Base-by-base conservation (phyloP, 140 eudicot genomes). In the Stevia rebaudiana region DNA sequence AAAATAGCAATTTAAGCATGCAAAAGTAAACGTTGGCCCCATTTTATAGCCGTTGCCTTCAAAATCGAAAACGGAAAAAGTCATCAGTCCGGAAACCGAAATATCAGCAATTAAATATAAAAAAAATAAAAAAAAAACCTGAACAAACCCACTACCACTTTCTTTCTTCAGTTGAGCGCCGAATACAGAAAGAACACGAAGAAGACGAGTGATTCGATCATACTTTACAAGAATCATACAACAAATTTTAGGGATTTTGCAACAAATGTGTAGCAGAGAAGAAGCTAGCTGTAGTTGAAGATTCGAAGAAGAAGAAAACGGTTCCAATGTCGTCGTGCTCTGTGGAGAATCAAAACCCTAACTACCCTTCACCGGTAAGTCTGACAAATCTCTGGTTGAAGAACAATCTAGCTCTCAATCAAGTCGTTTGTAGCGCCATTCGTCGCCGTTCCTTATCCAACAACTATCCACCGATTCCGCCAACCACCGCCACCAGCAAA, bases 341-440 rank as follows among this genome's bases (percentile, higher is more conserved):
- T 21, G 68, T 81, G 17, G 82, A 80, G 57, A 79, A 73, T 55
- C 80, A 73, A 63, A 76, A 64, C 76, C 69, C 68, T 33, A 54
- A 28, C 58, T 61, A 46, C 13, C 63, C 84, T 42, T 76, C 76
- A 63, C 72, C 67, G 0, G 4, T 73, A 35, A 24, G 30, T 33
- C 4, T 56, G 18, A 5, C 47, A 57, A 23, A 57, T 61, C 65
- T 57, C 23, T 74, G 81, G 82, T 46, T 79, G 42, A 81, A 81
- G 40, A 76, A 69, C 70, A 71, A 78, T 11, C 68, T 74, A 73
- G 71, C 79, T 51, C 70, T 83, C 24, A 71, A 79, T 51, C 79
- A 76, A 28, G 75, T 71, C 24, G 43, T 81, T 44, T 69, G 68
- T 22, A 30, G 80, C 17, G 64, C 70, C 48, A 56, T 76, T 67